phyloP scores from a whole-genome alignment of 495 filamentous ascomycete species.

The Penicillium crystallinum region DNA sequence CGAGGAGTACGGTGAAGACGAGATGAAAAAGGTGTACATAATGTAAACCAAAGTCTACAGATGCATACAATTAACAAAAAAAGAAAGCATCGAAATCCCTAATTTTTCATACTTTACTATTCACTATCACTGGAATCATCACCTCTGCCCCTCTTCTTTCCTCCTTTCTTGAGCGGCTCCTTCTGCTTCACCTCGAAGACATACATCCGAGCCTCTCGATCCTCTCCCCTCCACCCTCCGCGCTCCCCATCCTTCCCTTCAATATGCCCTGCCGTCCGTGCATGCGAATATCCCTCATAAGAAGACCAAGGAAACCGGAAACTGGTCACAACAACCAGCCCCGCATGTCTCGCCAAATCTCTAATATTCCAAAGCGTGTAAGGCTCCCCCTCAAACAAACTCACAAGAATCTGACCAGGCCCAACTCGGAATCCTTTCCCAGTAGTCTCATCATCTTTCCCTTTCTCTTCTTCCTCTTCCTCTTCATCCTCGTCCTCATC shows the following conservation, averaged over 20 bases:
- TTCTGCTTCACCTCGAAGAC: constrained; percentile 67
- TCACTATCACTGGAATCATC: constrained; percentile 43
- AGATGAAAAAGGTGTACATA: constrained; percentile 88
- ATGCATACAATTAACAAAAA: background rate
- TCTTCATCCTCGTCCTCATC: constrained; percentile 15
- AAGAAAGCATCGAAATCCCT: background rate
- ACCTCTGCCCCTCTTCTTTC: constrained; percentile 39
- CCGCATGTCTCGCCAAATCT: constrained; percentile 75
- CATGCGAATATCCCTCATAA: constrained; percentile 86
- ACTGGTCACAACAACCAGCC: constrained; percentile 68
- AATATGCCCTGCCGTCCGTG: constrained; percentile 77
- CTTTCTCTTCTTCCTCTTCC: constrained; percentile 14
- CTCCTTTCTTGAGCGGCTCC: constrained; percentile 21
- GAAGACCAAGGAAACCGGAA: constrained; percentile 68
- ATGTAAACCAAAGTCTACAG: constrained; percentile 38
- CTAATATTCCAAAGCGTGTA: constrained; percentile 94
- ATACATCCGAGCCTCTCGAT: constrained; percentile 69
- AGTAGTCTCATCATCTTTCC: constrained; percentile 13
- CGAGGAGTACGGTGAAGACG: constrained; percentile 52
- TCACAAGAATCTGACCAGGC: constrained; percentile 70
- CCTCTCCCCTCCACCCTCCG: constrained; percentile 73
- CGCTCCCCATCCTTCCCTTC: constrained; percentile 50
- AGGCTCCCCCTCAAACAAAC: constrained; percentile 85
- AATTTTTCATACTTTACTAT: background rate
- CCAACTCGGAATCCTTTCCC: constrained; percentile 23